A percentile compares a stretch with the other conserved stretches of the same genome.
Conservation (phyloP, 176 grass and related monocot genomes). For the Bonia amplexicaulis region DNA sequence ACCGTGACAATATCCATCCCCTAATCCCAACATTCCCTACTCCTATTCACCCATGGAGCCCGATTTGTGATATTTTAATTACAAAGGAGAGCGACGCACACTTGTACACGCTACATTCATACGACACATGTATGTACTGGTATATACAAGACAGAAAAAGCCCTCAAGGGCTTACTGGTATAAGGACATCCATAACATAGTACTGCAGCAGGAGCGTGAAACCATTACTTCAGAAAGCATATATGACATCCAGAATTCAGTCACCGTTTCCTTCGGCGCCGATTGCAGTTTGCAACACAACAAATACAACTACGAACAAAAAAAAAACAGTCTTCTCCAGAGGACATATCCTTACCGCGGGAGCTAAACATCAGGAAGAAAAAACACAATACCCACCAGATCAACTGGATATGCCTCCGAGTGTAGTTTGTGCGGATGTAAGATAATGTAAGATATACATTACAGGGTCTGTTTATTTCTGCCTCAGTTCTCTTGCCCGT, state of each 20-base stretch:
- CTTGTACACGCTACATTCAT: no score
- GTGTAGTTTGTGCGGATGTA: conserved; percentile 18
- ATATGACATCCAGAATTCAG: not conserved
- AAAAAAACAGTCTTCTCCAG: conserved; percentile 9
- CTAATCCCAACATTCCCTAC: no score
- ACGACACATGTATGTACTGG: no score
- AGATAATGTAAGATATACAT: conserved; percentile 37
- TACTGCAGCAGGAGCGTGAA: not conserved
- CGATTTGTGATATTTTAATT: no score
- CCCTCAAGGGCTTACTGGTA: not conserved
- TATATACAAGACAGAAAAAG: not conserved
- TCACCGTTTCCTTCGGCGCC: conserved; percentile 3
- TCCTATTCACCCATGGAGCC: no score
- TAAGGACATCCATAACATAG: not conserved
- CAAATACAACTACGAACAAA: conserved; percentile 3
- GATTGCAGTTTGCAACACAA: conserved; percentile 33
- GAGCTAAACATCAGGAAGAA: conserved; percentile 28
- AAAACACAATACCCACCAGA: conserved; percentile 29
- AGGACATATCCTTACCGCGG: conserved; percentile 13
- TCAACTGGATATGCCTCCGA: conserved; percentile 32
- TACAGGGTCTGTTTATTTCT: conserved; percentile 15
- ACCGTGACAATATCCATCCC: no score
- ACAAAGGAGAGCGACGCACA: no score
- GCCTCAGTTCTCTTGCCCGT: conserved; percentile 45
- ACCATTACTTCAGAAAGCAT: not conserved